Conservation (phyloP, 257 asterid species). For the Lavandula angustifolia region DNA sequence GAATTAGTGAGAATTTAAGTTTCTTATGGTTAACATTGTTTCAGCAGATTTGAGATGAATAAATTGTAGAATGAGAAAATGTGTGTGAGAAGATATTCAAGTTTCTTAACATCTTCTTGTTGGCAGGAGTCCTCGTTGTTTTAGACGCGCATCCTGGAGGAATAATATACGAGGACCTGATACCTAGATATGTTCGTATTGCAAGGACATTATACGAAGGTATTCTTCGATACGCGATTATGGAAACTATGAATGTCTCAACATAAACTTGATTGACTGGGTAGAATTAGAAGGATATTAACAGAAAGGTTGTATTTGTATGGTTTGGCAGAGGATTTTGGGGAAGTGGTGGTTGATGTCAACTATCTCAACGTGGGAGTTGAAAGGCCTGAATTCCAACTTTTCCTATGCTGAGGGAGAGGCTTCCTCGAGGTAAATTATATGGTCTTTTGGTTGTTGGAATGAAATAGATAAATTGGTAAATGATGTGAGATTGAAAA, state of each 20-base stretch:
- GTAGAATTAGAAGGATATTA: not conserved
- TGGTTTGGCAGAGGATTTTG: constrained; percentile 71
- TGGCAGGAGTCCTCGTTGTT: constrained; percentile 84
- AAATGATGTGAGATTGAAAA: too few relatives aligned
- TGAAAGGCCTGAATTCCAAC: constrained; percentile 50
- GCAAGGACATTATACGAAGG: constrained; percentile 95
- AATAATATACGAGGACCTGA: constrained; percentile 75
- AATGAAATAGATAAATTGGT: too few relatives aligned
- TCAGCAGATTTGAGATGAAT: not conserved
- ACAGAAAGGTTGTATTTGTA: not conserved
- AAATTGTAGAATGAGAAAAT: constrained; percentile 3
- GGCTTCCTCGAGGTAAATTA: not conserved
- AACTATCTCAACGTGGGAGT: constrained; percentile 81
- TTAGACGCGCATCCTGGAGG: constrained; percentile 90
- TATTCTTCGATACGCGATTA: constrained; percentile 22
- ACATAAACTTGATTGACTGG: not conserved
- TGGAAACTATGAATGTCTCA: constrained; percentile 19
- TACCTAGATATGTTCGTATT: constrained; percentile 61
- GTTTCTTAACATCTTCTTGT: constrained; percentile 16
- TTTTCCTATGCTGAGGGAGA: constrained; percentile 41
- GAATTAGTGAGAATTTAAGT: not conserved
- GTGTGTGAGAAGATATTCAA: not conserved
- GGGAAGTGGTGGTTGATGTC: constrained; percentile 75
- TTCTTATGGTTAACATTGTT: not conserved
- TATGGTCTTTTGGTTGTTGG: too few relatives aligned